Evolutionary conservation across 2,329 filamentous ascomycete genomes (phyloP).

Genomic region (Exophiala oligosperma): DNA sequence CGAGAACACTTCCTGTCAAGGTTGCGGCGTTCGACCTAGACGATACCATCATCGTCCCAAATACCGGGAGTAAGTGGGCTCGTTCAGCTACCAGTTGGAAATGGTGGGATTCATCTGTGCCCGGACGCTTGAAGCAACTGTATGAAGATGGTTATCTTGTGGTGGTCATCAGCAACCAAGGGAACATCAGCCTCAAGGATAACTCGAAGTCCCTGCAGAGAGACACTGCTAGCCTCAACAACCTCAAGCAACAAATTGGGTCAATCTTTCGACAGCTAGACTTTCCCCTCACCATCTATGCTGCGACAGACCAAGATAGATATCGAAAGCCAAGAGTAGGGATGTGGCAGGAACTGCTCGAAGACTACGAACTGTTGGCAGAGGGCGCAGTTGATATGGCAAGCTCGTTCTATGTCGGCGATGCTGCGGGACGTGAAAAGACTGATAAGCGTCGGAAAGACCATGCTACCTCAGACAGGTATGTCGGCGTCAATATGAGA

Average conservation of each 20-base stretch:
- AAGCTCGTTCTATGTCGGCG: slow-evolving; percentile 82
- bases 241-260: slow-evolving; percentile 80
- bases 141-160: slow-evolving; percentile 73
- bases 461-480: slow-evolving; percentile 63
- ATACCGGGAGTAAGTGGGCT: slow-evolving; percentile 77
- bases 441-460: slow-evolving; percentile 50
- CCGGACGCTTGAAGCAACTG: slow-evolving; percentile 64
- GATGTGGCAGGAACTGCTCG: slow-evolving; percentile 76
- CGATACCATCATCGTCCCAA: slow-evolving; percentile 78
- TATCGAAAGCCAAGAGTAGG: slow-evolving; percentile 85
- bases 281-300: slow-evolving; percentile 78
- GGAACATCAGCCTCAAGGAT: slow-evolving; percentile 71
- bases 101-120: slow-evolving; percentile 82
- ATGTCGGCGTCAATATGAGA: neutral
- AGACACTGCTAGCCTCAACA: slow-evolving; percentile 66
- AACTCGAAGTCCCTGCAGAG: slow-evolving; percentile 69
- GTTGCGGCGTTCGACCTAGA: slow-evolving; percentile 60
- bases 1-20: slow-evolving; percentile 25
- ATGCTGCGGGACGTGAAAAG: slow-evolving; percentile 64
- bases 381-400: slow-evolving; percentile 64
- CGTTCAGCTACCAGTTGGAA: slow-evolving; percentile 79
- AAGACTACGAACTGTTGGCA: slow-evolving; percentile 60
- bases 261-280: slow-evolving; percentile 70
- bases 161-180: slow-evolving; percentile 87
- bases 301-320: slow-evolving; percentile 76